These are phyloP conservation scores for Apiotrichum mycotoxinovorans DNA, from an alignment of 1,284 basidiomycete species.

Conservation along the genomic window DNA sequence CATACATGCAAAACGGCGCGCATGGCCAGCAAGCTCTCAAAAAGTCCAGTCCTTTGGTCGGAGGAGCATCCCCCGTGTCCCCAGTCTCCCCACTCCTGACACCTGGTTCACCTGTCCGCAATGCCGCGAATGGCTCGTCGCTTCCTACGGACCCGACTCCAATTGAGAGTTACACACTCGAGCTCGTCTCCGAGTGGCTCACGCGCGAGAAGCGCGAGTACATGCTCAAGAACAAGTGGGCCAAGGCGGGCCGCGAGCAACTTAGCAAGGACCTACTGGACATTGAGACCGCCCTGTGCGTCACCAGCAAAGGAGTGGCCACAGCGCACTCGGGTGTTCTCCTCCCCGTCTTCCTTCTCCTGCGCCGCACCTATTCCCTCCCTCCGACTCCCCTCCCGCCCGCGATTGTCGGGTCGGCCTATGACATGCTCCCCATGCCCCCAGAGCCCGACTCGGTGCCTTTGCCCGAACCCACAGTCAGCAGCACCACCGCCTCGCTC, in stretches of 20 bases:
- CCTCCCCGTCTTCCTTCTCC: conserved; percentile 37
- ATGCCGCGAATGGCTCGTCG: neutral
- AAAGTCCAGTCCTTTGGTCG: conserved; percentile 4
- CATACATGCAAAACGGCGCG: conserved; percentile 8
- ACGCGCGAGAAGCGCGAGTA: conserved; percentile 49
- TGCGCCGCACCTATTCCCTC: conserved; percentile 39
- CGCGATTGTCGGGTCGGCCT: conserved; percentile 29
- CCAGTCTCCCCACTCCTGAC: neutral
- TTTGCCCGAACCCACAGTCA: conserved; percentile 41
- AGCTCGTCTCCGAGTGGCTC: conserved; percentile 46
- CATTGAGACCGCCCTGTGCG: conserved; percentile 41
- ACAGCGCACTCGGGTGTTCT: conserved; percentile 26
- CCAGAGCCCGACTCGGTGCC: conserved; percentile 43
- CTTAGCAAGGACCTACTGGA: conserved; percentile 47
- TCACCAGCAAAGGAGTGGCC: conserved; percentile 22
- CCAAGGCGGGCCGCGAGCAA: conserved; percentile 42
- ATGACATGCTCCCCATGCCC: conserved; percentile 38
- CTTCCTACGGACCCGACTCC: conserved; percentile 26
- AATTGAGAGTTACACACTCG: conserved; percentile 39
- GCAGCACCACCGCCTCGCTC: conserved; percentile 44
- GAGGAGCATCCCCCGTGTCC: neutral
- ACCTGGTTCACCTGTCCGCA: neutral
- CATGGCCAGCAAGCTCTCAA: neutral
- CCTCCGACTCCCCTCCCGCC: conserved; percentile 31
- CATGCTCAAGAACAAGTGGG: conserved; percentile 49